Evolutionary conservation across 148 eudicot species (phyloP), one percentile per base, ranked within the genome.

Genomic region (Rhododendron kiyosumense): DNA sequence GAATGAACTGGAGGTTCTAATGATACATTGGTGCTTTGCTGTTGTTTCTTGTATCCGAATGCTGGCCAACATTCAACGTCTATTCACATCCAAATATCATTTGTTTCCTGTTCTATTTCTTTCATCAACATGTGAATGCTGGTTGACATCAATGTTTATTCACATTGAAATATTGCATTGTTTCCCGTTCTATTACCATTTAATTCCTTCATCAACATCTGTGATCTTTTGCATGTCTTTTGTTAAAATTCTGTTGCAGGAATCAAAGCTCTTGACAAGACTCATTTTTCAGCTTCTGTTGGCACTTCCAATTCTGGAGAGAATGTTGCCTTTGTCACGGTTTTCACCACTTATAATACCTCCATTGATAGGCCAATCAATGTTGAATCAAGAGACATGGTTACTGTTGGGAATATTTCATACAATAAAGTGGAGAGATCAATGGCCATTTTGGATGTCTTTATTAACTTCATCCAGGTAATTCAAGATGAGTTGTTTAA

Each of bases 391-490:
- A 87, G 86, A 45, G 95, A 95, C 84, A 74, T 84, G 73, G 94
- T 93, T 61, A 90, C 89, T 63, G 91, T 97, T 86, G 98, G 98
- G 75, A 91, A 93, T 48, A 88, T 84, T 63, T 90, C 94, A 43
- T 95, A 95, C 89, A 91, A 91, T 82, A 97, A 94, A 88, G 88
- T 93, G 83, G 98, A 93, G 89, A 92, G 98, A 87, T 95, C 99
- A 81, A 85, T 95, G 94, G 95, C 99, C 61, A 81, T 94, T 85
- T 84, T 97, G 90, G 83, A 93, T 86, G 89, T 90, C 81, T 97
- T 93, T 87, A 87, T 93, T 57, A 90, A 92, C 74, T 97, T 97
- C 89, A 91, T 94, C 83, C 94, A 93, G 99, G 99, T 93, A 92
- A 75, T 61, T 87, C 34, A 28, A 79, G 51, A 30, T 61, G 81